Base-by-base conservation (phyloP, 352 stramenopile genomes). In the Pythium apleroticum region DNA sequence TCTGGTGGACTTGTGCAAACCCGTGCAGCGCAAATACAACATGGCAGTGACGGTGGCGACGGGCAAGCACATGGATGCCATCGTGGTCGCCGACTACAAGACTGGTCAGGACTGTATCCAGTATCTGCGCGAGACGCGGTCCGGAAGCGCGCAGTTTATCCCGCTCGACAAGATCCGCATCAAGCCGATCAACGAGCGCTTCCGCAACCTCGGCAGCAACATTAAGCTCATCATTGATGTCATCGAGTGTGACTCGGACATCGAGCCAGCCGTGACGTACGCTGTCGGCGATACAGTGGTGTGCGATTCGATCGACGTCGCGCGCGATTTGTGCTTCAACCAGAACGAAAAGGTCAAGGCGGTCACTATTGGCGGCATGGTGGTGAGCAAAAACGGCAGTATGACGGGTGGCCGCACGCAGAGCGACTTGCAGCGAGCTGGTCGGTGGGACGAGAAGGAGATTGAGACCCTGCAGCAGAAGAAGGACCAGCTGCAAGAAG, bases 311-410 rank as follows among this genome's bases (percentile, higher is more conserved):
- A 96, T 99, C 28, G 92, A 98, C 60, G 78, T 92, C 9, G 97
- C 97, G 17, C 82, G 96, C 1, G 81, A 92, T 58, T 55, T 96
- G 17, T 95, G 87, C 52, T 96, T 95, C 54, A 69, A 63, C 14
- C 82, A 89, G 43, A 91, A 92, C 37, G 87, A 96, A 41, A 91
- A 90, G 39, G 81, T 96, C 11, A 96, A 96, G 59, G 87, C 87
- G 15, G 92, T 98, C 28, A 99, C 97, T 4, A 66, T 99, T 15
- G 89, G 90, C 37, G 97, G 97, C 22, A 96, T 97, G 73, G 93
- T 99, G 49, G 98, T 99, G 55, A 97, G 82, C 70, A 99, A 98
- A 72, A 98, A 97, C 43, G 97, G 97, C 52, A 98, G 97, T 71
- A 99, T 99, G 96, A 99, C 96, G 1, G 97, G 97, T 48, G 97